phyloP scores from a whole-genome alignment of 2,329 filamentous ascomycete species.

The Colletotrichum graminicola region DNA sequence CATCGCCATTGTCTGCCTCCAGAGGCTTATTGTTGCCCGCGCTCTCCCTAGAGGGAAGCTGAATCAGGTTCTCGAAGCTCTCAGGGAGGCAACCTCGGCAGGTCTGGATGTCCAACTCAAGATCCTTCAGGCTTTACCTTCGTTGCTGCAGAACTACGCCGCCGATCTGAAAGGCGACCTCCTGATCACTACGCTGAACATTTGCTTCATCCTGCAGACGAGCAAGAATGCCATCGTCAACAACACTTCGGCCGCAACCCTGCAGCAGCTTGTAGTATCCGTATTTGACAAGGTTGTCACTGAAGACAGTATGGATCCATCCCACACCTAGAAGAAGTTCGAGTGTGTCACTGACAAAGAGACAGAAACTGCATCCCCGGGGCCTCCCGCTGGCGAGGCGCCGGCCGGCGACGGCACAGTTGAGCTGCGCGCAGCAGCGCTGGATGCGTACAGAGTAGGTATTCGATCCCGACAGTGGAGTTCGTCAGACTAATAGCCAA shows the following conservation, averaged over 20 bases:
- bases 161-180: constrained; percentile 83
- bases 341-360: constrained; percentile 40
- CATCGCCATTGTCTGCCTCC: constrained; percentile 89
- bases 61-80: constrained; percentile 87
- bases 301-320: constrained; percentile 76
- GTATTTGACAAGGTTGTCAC: constrained; percentile 91
- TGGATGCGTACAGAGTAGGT: constrained; percentile 83
- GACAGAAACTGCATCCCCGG: constrained; percentile 61
- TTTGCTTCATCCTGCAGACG: constrained; percentile 90
- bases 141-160: constrained; percentile 90
- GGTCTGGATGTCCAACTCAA: constrained; percentile 93
- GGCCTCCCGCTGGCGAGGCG: constrained; percentile 74
- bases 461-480: not conserved
- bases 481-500: constrained; percentile 22
- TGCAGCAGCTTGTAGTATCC: constrained; percentile 92
- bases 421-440: constrained; percentile 78
- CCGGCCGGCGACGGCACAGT: constrained; percentile 74
- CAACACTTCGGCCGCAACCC: constrained; percentile 94
- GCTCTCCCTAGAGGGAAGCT: constrained; percentile 84
- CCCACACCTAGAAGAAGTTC: not conserved
- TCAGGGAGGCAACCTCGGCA: constrained; percentile 86
- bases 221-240: constrained; percentile 95
- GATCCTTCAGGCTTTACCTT: constrained; percentile 91
- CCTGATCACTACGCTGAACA: constrained; percentile 84
- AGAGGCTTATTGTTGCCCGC: constrained; percentile 85